A percentile compares a stretch with the other conserved stretches of the same genome.
Conservation (phyloP, 805 yeast genomes). For the Lachancea dasiensis region DNA sequence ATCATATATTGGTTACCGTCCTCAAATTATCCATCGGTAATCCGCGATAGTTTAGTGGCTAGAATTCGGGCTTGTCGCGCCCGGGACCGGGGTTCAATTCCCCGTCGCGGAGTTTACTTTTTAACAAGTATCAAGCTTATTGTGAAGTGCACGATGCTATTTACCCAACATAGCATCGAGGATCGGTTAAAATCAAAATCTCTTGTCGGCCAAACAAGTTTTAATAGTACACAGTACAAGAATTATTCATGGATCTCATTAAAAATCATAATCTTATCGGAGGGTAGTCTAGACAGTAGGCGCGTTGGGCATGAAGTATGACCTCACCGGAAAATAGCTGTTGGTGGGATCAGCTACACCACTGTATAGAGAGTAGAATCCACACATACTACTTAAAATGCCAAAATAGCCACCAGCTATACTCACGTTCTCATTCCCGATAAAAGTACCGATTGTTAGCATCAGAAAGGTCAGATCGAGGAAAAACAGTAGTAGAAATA, state of each 20-base stretch:
- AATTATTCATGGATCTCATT: too few species aligned
- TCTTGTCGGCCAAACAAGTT: too few species aligned
- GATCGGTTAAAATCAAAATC: too few species aligned
- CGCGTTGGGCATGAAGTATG: constrained; percentile 48
- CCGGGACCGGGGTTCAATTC: constrained; percentile 27
- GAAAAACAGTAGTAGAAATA: constrained; percentile 48
- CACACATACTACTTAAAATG: constrained; percentile 47
- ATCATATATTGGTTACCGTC: neutral
- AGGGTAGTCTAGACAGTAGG: constrained; percentile 34
- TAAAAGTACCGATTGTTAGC: constrained; percentile 46
- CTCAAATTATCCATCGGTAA: neutral
- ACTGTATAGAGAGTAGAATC: constrained; percentile 60
- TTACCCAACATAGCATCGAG: too few species aligned
- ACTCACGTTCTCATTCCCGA: constrained; percentile 37
- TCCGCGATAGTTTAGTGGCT: constrained; percentile 17
- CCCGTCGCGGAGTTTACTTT: constrained; percentile 24
- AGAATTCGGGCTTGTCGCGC: constrained; percentile 24
- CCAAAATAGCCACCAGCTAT: constrained; percentile 64
- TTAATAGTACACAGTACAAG: too few species aligned
- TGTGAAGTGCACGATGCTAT: too few species aligned
- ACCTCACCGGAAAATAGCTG: constrained; percentile 48
- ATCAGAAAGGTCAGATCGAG: constrained; percentile 50
- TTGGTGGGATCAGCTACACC: constrained; percentile 55
- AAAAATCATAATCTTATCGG: too few species aligned
- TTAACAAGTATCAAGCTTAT: neutral